Conservation (phyloP, 441 rosid species). For the Eugenia klotzschiana region DNA sequence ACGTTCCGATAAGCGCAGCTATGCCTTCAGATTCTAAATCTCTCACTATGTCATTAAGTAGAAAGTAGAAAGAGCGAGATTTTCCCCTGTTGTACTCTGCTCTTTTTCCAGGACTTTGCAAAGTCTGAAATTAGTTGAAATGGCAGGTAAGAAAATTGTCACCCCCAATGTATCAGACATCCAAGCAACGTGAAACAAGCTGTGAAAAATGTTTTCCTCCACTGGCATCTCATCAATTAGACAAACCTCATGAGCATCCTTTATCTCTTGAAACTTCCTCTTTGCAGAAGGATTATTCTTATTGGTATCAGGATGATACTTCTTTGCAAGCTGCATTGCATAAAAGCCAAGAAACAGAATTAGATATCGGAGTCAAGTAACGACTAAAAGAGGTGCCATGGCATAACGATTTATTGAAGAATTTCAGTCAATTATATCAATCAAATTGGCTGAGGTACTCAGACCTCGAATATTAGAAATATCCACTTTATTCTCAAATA, state of each 20-base stretch:
- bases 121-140: constrained; percentile 23
- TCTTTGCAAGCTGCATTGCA: constrained; percentile 64
- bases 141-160: neutral
- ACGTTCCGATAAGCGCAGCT: neutral
- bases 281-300: constrained; percentile 70
- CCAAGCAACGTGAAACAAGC: neutral
- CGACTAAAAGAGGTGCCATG: neutral
- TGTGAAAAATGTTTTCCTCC: neutral
- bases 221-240: neutral
- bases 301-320: constrained; percentile 85
- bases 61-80: neutral
- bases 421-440: neutral
- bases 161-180: neutral
- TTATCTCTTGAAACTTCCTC: constrained; percentile 67
- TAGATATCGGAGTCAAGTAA: neutral
- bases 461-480: neutral
- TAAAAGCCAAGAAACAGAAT: neutral
- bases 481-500: neutral
- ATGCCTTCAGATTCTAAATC: neutral
- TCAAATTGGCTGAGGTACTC: neutral
- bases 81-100: constrained; percentile 49
- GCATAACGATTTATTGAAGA: neutral
- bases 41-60: neutral
- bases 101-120: constrained; percentile 50
- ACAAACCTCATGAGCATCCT: constrained; percentile 76